Base-by-base conservation (phyloP, 2,329 filamentous ascomycete genomes). In the Monilinia vaccinii-corymbosi region DNA sequence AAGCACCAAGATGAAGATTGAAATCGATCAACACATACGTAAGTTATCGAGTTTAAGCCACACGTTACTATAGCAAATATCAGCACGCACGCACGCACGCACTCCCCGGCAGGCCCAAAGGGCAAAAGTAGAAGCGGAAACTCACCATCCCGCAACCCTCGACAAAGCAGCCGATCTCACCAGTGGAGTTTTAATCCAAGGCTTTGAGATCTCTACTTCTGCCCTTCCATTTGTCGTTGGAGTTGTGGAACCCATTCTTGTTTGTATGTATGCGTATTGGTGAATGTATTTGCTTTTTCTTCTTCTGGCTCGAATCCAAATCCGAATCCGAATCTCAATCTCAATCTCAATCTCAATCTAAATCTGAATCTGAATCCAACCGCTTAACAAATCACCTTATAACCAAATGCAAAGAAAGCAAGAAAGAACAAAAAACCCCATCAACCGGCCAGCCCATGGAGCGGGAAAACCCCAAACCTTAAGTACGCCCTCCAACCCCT, bases 21-120 rank as follows among this genome's bases (percentile, higher is more conserved):
- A n/a, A 57, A 13, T 7, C 10, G 2, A 1, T 13, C 6, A 28
- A 32, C 18, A 53, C 56, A 53, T 59, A 59, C 56, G 59, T 28
- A 60, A 25, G 51, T 60, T 89, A 68, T 95, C 90, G 63, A 94
- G 82, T 73, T 95, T 95, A 69, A 95, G 84, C 73, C 88, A 89
- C 73, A 95, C 83, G 75, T 88, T 65, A 55, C 67, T 69, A 52
- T 40, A 45, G 23, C 8, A 9, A 34, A 44, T 16, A 53, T 60
- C 46, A 55, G 13, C 18, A 16, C 18, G 13, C 25, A 28, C 10
- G 60, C 59, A 52, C 9, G 32, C 4, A 28, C 23, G 23, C 32
- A 31, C n/a, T 3, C 14, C n/a, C n/a, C n/a, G n/a, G n/a, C 25
- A 3, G 6, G 25, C 3, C 25, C 25, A 28, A 28, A 28, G 6